Conservation (phyloP, 306 rosid species). For the Acacia melanoxylon region DNA sequence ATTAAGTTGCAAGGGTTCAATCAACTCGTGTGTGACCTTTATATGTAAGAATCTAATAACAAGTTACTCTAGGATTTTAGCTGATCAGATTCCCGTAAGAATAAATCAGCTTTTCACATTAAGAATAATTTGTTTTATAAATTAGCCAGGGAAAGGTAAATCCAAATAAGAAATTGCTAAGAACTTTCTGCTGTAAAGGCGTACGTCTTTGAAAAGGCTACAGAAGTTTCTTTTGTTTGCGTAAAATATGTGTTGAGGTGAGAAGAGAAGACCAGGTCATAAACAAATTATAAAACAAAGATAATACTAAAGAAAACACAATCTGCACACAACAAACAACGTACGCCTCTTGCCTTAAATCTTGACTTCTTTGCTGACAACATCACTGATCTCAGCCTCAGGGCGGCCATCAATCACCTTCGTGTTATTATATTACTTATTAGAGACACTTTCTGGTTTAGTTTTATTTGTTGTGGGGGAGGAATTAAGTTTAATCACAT, state of each 20-base stretch:
- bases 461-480: not conserved
- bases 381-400: conserved; percentile 24
- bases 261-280: conserved; percentile 14
- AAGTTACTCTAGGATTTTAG: no score
- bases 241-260: not conserved
- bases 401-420: not conserved
- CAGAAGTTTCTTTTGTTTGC: conserved; percentile 15
- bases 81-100: no score
- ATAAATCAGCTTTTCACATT: no score
- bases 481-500: not conserved
- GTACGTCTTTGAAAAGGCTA: not conserved
- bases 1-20: no score
- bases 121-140: no score
- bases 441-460: not conserved
- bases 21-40: no score
- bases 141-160: not conserved
- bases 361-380: conserved; percentile 6
- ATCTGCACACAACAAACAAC: not conserved
- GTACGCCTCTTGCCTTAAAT: conserved; percentile 1
- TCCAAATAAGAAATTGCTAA: not conserved
- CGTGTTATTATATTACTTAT: not conserved
- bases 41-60: no score
- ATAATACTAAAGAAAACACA: not conserved
- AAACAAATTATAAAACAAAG: not conserved
- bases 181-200: not conserved